Base-by-base conservation (phyloP, 495 filamentous ascomycete genomes). In the Penicillium silybi region DNA sequence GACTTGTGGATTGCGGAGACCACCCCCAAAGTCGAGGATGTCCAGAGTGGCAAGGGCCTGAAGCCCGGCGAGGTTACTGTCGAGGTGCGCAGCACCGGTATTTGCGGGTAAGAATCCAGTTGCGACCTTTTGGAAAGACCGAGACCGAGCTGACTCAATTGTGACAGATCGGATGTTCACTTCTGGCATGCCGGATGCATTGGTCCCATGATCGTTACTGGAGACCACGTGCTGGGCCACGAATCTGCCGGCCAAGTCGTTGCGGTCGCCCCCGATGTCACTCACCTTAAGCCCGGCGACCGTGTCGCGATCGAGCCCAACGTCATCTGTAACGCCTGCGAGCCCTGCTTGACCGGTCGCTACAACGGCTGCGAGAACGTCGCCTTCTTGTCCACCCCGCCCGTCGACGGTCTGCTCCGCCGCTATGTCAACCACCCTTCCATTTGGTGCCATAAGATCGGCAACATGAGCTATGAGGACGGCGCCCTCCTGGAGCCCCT, bases 151-250 rank as follows among this genome's bases (percentile, higher is more conserved):
- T 39, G 7, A 39, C n/a, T 6, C 16, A 9, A 18, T 18, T 6
- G n/a, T 27, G 32, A 19, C 62, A 95, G 89, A 41, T 95, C 90
- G 47, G 91, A 96, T 70, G 84, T 97, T 25, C 91, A 96, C 73
- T 97, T 97, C 79, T 95, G 90, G 91, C 90, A 92, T 66, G 86
- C 85, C 29, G 90, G 90, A 54, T 88, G 86, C 71, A 96, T 97
- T 63, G 91, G 91, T 13, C 91, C 91, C 47, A 97, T 96, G 91
- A 85, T 95, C 54, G 90, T 97, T 25, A 80, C 79, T 47, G 85
- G 81, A 57, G 85, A 89, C 64, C 91, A 96, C 64, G 88, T 96
- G 61, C 85, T 97, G 26, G 91, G 91, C 54, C 91, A 96, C 76
- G 91, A 95, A 74, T 95, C 91, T 39, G 87, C 90, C 25, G 91